phyloP scores from a whole-genome alignment of 2,329 filamentous ascomycete species.

The Fusarium nelsonii region DNA sequence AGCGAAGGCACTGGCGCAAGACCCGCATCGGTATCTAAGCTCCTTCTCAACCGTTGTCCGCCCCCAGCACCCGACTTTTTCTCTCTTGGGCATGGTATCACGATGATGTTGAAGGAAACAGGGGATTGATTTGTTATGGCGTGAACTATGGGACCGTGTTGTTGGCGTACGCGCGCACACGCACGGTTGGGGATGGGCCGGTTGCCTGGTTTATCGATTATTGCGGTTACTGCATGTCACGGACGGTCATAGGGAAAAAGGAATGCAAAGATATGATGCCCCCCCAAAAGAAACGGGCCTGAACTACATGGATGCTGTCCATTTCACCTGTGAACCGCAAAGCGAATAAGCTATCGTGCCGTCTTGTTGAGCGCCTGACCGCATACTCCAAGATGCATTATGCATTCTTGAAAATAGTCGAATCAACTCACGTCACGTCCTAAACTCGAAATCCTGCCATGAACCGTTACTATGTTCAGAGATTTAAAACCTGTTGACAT shows the following conservation, averaged over 20 bases:
- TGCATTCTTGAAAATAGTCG: slow-evolving; percentile 9
- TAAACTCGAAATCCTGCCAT: neutral
- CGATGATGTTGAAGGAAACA: slow-evolving; percentile 41
- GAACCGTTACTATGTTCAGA: neutral
- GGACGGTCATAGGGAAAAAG: slow-evolving; percentile 63
- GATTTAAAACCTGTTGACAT: neutral
- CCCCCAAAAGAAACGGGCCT: slow-evolving; percentile 44
- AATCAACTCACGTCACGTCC: slow-evolving; percentile 17
- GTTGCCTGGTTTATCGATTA: slow-evolving; percentile 55
- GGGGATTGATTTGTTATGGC: slow-evolving; percentile 42
- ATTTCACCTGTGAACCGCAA: slow-evolving; percentile 24
- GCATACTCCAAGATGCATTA: slow-evolving; percentile 2
- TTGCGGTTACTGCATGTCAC: slow-evolving; percentile 60
- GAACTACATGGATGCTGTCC: slow-evolving; percentile 31
- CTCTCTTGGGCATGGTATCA: slow-evolving; percentile 48
- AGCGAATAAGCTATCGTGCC: neutral
- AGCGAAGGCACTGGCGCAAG: slow-evolving; percentile 99
- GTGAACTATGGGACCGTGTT: slow-evolving; percentile 40
- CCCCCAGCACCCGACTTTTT: slow-evolving; percentile 45
- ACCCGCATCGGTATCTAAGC: slow-evolving; percentile 97
- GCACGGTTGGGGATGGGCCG: slow-evolving; percentile 49
- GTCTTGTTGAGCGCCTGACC: neutral
- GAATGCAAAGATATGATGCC: slow-evolving; percentile 56
- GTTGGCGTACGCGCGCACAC: slow-evolving; percentile 25
- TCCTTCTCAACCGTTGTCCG: slow-evolving; percentile 47